Conservation (phyloP, 257 asterid species). For the Gentiana macrophylla region DNA sequence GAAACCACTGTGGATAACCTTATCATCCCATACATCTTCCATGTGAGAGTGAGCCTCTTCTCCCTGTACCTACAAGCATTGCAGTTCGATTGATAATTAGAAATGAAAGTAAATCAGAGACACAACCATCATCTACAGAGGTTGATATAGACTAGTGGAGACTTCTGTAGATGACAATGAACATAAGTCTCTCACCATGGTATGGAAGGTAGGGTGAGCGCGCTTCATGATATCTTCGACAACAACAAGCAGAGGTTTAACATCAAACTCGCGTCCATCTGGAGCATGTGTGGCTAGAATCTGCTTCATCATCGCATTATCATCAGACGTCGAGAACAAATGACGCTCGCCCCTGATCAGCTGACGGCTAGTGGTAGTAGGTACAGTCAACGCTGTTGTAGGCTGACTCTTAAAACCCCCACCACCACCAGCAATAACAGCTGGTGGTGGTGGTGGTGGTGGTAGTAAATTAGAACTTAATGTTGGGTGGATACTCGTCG, state of each 20-base stretch:
- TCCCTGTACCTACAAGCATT: slow-evolving; percentile 13
- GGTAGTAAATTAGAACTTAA: neutral
- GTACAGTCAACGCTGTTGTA: slow-evolving; percentile 2
- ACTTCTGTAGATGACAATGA: neutral
- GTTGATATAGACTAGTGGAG: too few species aligned
- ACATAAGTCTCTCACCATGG: slow-evolving; percentile 2
- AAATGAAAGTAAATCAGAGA: too few species aligned
- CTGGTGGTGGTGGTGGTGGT: slow-evolving; percentile 6
- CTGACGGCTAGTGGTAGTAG: slow-evolving; percentile 13
- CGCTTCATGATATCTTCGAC: slow-evolving; percentile 53
- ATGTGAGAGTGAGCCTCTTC: slow-evolving; percentile 15
- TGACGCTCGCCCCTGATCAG: slow-evolving; percentile 32
- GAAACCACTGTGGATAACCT: slow-evolving; percentile 21
- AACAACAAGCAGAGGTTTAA: slow-evolving; percentile 37
- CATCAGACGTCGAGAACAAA: slow-evolving; percentile 35
- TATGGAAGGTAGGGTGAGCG: slow-evolving; percentile 22
- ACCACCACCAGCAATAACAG: neutral
- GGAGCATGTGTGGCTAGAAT: slow-evolving; percentile 40
- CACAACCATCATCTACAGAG: too few species aligned
- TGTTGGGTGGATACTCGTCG: neutral
- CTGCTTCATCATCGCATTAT: slow-evolving; percentile 41
- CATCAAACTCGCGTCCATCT: slow-evolving; percentile 43
- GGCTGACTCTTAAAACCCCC: neutral
- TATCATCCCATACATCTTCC: slow-evolving; percentile 23
- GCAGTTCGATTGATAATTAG: neutral